Evolutionary conservation across 1,284 basidiomycete species (phyloP), one percentile per base, ranked within the genome.

Genomic region (Cryptococcus sp.): DNA sequence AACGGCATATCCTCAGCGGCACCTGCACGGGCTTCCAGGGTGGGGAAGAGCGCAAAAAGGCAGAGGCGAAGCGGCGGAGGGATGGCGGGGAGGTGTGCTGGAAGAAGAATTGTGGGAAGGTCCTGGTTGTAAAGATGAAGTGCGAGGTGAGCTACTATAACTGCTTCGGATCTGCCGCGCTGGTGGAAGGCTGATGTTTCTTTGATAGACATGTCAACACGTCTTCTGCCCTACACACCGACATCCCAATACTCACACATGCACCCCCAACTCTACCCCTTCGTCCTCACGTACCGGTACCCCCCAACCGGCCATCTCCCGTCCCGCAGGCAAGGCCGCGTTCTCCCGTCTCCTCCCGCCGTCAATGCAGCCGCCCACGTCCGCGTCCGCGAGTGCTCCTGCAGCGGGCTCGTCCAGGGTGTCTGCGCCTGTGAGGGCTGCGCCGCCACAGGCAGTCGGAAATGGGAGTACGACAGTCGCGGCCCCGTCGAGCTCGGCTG

Each of bases 81-180:
- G 71, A 75, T 23, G 61, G 55, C 36, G 77, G 77, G 4, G 68
- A 77, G 44, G 63, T 78, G 0, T 78, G 77, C 63, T 78, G 62
- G 62, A 63, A 64, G 50, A 72, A 65, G 46, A 67, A 66, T 8
- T 78, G 77, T 56, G 49, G 52, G 15, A 78, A 78, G 63, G 56
- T 58, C 8, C 60, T 78, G 48, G 68, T 78, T 15, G 77, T 75
- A 9, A 68, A 67, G 42, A 76, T 78, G 68, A 63, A 65, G 47
- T 78, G 77, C 53, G 70, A 70, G 28, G 71, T 73, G 60, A 66
- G 73, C 67, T 7, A 4, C 21, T 7, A 13, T 43, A 9, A 9
- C 28, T 33, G 28, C 5, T 33, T 33, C 28, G 28, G 28, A 33
- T 33, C 13, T 4, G 40, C 40, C 12, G 7, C 5, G 12, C 12